phyloP scores from a whole-genome alignment of 2,329 filamentous ascomycete genomes.

The Spiromastix sp. region DNA sequence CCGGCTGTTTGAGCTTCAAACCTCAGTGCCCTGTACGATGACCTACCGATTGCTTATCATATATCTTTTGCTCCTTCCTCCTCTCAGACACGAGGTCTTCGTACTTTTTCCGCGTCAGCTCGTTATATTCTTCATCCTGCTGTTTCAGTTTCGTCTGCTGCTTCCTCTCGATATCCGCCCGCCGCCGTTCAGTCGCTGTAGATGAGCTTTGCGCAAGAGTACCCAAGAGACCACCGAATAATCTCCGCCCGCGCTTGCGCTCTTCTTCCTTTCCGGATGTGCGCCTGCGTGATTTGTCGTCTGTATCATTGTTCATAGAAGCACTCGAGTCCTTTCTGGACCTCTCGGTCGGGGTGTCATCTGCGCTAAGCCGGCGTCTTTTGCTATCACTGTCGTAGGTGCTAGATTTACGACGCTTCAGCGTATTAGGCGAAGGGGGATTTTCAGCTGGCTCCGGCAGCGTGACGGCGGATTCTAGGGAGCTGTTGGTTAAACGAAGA shows the following conservation, averaged over 20 bases:
- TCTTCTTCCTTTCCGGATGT: constrained; percentile 53
- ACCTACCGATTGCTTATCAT: constrained; percentile 68
- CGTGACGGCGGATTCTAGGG: constrained; percentile 45
- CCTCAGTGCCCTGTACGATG: no score
- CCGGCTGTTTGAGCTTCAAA: no score
- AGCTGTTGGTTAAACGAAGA: no score
- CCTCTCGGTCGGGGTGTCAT: constrained; percentile 16
- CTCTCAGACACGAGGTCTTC: constrained; percentile 53
- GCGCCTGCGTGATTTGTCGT: constrained; percentile 8
- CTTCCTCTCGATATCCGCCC: constrained; percentile 70
- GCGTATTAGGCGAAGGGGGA: constrained; percentile 20
- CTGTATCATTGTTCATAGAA: constrained; percentile 14
- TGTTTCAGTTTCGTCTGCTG: constrained; percentile 66
- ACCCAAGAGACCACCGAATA: constrained; percentile 74
- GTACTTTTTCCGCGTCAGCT: constrained; percentile 54
- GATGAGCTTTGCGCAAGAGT: constrained; percentile 65
- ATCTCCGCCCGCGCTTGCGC: constrained; percentile 68
- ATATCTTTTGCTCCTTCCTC: constrained; percentile 59
- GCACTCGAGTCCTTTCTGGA: constrained; percentile 11
- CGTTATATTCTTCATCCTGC: constrained; percentile 62
- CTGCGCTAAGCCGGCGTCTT: constrained; percentile 39
- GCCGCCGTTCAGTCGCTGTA: constrained; percentile 54
- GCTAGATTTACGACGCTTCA: constrained; percentile 44
- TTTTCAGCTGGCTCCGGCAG: constrained; percentile 35
- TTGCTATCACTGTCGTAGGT: constrained; percentile 40